A percentile compares a stretch with the other conserved stretches of the same genome.
These are phyloP conservation scores for Phaeoacremonium minimum DNA, from an alignment of 2,329 filamentous ascomycete genomes.

Conservation along the genomic window DNA sequence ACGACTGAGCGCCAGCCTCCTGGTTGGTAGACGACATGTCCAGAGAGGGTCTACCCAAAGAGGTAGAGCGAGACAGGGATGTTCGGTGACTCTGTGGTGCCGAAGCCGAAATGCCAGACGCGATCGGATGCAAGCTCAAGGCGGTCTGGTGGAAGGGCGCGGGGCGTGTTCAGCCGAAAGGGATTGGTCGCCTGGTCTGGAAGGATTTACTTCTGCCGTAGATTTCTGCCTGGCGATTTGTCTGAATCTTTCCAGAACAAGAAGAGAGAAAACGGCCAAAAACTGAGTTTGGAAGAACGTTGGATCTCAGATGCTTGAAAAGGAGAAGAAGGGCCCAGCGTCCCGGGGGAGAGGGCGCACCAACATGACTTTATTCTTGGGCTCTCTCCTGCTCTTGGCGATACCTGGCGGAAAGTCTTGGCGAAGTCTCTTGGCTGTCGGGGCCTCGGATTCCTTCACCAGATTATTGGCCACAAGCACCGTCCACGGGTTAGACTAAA, in stretches of 20 bases:
- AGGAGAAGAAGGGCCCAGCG: slow-evolving; percentile 3
- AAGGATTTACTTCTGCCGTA: too few species aligned
- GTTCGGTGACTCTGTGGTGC: too few species aligned
- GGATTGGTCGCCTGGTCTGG: too few species aligned
- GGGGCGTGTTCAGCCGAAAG: too few species aligned
- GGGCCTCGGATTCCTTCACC: slow-evolving; percentile 15
- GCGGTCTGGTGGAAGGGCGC: too few species aligned
- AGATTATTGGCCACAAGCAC: slow-evolving; percentile 15
- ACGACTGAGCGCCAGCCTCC: slow-evolving; percentile 18
- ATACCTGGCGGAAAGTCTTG: slow-evolving; percentile 20
- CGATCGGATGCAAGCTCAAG: too few species aligned
- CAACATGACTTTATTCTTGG: slow-evolving; percentile 22
- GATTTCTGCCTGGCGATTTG: too few species aligned
- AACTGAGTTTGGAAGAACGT: not conserved
- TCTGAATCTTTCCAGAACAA: too few species aligned
- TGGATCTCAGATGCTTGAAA: not conserved
- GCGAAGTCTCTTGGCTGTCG: slow-evolving; percentile 25
- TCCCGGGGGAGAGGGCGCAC: slow-evolving; percentile 16
- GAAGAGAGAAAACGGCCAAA: too few species aligned
- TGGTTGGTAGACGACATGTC: slow-evolving; percentile 12
- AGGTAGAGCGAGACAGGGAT: too few species aligned
- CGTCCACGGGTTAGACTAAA: slow-evolving; percentile 3
- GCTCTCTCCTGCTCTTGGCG: slow-evolving; percentile 12
- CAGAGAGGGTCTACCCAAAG: too few species aligned
- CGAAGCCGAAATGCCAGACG: too few species aligned